These are phyloP conservation scores for Fusarium coffeatum DNA, from an alignment of 2,329 filamentous ascomycete genomes.

Conservation along the genomic window DNA sequence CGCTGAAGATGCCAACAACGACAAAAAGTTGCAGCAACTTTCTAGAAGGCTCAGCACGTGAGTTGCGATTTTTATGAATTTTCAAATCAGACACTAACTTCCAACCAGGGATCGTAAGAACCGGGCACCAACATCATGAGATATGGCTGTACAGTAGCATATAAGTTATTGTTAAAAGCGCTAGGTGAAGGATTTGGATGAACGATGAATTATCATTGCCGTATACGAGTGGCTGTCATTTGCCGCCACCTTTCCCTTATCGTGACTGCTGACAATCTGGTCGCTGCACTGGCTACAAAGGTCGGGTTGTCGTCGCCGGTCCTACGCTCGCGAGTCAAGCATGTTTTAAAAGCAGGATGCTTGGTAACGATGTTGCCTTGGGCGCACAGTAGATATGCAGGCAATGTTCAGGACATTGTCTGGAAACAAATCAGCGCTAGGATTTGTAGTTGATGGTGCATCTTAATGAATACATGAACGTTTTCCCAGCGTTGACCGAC, in stretches of 20 bases:
- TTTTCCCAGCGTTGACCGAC: conserved; percentile 5
- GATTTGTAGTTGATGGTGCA: conserved; percentile 43
- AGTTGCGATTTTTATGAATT: conserved; percentile 20
- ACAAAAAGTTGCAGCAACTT: conserved; percentile 85
- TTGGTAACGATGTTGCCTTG: conserved; percentile 35
- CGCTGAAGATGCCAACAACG: conserved; percentile 89
- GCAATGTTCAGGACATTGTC: conserved; percentile 41
- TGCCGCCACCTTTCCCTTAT: conserved; percentile 36
- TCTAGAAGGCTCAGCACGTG: conserved; percentile 96
- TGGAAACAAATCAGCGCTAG: conserved; percentile 37
- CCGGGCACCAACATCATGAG: conserved; percentile 45
- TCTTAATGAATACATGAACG: conserved; percentile 48
- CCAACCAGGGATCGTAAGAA: conserved; percentile 46
- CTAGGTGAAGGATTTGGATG: conserved; percentile 36
- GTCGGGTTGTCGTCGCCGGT: conserved; percentile 20
- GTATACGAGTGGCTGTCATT: conserved; percentile 33
- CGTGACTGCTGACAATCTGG: conserved; percentile 35
- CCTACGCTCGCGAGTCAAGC: conserved; percentile 24
- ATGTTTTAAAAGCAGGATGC: conserved; percentile 37
- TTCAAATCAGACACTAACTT: background rate
- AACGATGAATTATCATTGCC: conserved; percentile 34
- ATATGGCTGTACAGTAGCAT: conserved; percentile 45
- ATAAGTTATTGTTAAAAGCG: conserved; percentile 39
- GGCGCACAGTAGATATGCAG: conserved; percentile 38
- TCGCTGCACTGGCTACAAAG: conserved; percentile 14